phyloP scores from a whole-genome alignment of 2,329 filamentous ascomycete genomes.

The Domatiomyces globalis region DNA sequence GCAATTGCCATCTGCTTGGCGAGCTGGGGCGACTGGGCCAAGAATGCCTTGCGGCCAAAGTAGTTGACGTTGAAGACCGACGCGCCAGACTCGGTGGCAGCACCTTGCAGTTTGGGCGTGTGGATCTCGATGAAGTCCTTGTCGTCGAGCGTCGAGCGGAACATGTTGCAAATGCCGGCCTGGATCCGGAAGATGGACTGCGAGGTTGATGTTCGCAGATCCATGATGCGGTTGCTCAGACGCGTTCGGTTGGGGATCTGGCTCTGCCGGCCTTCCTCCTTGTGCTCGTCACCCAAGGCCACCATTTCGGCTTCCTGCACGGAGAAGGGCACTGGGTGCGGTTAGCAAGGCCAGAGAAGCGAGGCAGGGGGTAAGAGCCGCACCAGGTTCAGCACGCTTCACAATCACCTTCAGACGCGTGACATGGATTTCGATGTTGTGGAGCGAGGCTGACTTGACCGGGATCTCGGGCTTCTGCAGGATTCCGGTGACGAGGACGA shows the following conservation, averaged over 20 bases:
- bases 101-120: conserved; percentile 78
- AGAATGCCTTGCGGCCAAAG: conserved; percentile 72
- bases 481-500: conserved; percentile 61
- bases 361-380: not conserved
- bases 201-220: conserved; percentile 70
- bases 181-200: conserved; percentile 82
- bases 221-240: conserved; percentile 64
- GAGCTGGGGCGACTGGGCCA: conserved; percentile 82
- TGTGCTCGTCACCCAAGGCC: conserved; percentile 41
- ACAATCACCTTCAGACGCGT: conserved; percentile 50
- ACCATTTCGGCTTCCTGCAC: conserved; percentile 55
- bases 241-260: conserved; percentile 60
- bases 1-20: conserved; percentile 89
- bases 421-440: conserved; percentile 62
- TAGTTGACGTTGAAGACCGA: conserved; percentile 88
- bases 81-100: conserved; percentile 79
- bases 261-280: conserved; percentile 41
- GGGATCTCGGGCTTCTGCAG: conserved; percentile 60
- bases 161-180: conserved; percentile 63
- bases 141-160: conserved; percentile 60
- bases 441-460: conserved; percentile 60
- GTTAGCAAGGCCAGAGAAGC: conserved; percentile 3
- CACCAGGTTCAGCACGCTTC: conserved; percentile 40
- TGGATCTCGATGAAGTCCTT: conserved; percentile 84
- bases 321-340: conserved; percentile 43